A percentile compares a stretch with the other conserved stretches of the same genome.
phyloP scores from a whole-genome alignment of 495 filamentous ascomycete genomes.

The Lasiosphaeria miniovina region DNA sequence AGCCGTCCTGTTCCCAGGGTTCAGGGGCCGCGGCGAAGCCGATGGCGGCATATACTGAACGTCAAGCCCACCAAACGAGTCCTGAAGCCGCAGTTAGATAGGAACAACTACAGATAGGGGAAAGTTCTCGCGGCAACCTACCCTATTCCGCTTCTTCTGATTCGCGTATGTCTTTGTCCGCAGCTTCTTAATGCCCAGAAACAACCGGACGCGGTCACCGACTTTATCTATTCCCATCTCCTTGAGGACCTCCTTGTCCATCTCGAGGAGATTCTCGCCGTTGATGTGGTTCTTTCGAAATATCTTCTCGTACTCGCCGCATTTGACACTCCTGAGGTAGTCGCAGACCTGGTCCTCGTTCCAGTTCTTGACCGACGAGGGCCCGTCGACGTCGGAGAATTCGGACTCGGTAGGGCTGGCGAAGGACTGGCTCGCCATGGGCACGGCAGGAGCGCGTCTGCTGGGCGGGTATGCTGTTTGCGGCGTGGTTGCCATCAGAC shows the following conservation, averaged over 20 bases:
- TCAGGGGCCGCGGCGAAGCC: constrained; percentile 61
- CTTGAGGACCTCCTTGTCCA: constrained; percentile 92
- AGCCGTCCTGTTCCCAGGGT: constrained; percentile 47
- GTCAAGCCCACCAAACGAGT: constrained; percentile 70
- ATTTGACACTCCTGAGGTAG: constrained; percentile 87
- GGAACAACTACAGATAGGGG: constrained; percentile 11
- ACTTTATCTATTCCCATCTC: constrained; percentile 99
- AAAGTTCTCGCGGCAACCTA: constrained; percentile 47
- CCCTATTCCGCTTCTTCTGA: constrained; percentile 82
- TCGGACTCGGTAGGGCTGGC: constrained; percentile 91
- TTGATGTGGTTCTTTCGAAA: constrained; percentile 96
- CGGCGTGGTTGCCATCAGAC: constrained; percentile 52
- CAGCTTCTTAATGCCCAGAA: constrained; percentile 87
- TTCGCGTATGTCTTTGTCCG: constrained; percentile 80
- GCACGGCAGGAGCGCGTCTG: constrained; percentile 54
- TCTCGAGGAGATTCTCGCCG: constrained; percentile 92
- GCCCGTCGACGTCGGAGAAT: constrained; percentile 72
- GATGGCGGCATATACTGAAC: constrained; percentile 60
- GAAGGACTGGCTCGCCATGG: constrained; percentile 63
- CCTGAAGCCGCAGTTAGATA: constrained; percentile 42
- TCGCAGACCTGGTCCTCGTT: constrained; percentile 87
- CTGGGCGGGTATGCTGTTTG: constrained; percentile 51
- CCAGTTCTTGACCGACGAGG: constrained; percentile 66
- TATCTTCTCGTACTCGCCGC: constrained; percentile 84
- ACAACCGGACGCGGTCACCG: constrained; percentile 93